phyloP scores from a whole-genome alignment of 1,284 basidiomycete genomes.

The Takashimella tepidaria region DNA sequence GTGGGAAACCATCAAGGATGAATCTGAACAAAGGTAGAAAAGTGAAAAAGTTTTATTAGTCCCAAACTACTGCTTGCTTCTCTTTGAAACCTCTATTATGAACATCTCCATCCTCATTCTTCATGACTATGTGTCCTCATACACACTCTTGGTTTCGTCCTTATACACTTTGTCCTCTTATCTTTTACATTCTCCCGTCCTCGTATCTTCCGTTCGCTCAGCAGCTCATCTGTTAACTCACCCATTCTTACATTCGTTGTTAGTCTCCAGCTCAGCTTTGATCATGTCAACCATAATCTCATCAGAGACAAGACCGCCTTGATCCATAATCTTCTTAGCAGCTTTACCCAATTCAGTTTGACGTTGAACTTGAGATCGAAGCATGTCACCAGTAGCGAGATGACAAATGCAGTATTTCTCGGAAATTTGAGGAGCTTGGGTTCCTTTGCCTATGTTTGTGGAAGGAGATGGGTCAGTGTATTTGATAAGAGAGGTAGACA shows the following conservation, averaged over 20 bases:
- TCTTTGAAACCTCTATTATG: no score
- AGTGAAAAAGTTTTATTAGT: no score
- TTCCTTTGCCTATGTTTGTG: conserved; percentile 99
- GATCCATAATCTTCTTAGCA: conserved; percentile 98
- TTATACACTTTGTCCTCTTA: no score
- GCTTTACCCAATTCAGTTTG: conserved; percentile 84
- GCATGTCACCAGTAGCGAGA: conserved; percentile 96
- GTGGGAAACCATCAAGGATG: conserved; percentile 96
- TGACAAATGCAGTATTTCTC: conserved; percentile 95
- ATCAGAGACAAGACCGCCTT: conserved; percentile 86
- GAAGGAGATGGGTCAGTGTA: conserved; percentile 43
- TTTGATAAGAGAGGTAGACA: neutral
- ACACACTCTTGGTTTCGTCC: no score
- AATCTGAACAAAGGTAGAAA: conserved; percentile 65
- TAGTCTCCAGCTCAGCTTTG: conserved; percentile 89
- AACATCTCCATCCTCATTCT: no score
- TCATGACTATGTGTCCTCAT: no score
- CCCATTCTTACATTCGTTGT: conserved; percentile 90
- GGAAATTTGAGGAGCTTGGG: conserved; percentile 89
- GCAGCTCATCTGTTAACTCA: conserved; percentile 50
- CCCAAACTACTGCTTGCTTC: no score
- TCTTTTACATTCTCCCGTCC: no score
- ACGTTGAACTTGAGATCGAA: conserved; percentile 84
- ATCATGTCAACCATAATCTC: conserved; percentile 99
- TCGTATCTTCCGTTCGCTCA: conserved; percentile 1